These are phyloP conservation scores for Cryptosporidium viatorum DNA, from an alignment of 169 alveolate species.

Conservation along the genomic window DNA sequence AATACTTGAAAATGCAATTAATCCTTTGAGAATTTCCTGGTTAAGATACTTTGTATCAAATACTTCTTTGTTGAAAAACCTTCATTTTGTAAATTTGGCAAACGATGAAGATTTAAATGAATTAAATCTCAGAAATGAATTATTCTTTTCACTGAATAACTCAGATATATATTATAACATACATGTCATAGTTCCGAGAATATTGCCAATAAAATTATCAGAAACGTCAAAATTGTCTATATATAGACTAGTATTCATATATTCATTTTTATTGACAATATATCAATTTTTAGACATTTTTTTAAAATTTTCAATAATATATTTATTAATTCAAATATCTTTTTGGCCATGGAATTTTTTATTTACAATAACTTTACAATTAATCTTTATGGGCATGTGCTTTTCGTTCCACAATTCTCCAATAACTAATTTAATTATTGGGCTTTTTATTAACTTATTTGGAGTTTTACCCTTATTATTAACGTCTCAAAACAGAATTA, in stretches of 20 bases:
- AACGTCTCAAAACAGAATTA: constrained; percentile 54
- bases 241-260: constrained; percentile 1
- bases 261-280: constrained; percentile 6
- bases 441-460: constrained; percentile 30
- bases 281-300: constrained; percentile 34
- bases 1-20: constrained; percentile 1
- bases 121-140: constrained; percentile 16
- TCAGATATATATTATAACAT: neutral
- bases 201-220: constrained; percentile 9
- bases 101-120: constrained; percentile 35
- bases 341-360: constrained; percentile 74
- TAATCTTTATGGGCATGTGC: constrained; percentile 32
- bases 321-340: constrained; percentile 17
- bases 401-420: constrained; percentile 68
- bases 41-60: neutral
- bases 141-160: constrained; percentile 4
- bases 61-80: constrained; percentile 1
- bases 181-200: constrained; percentile 45
- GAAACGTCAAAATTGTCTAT: neutral
- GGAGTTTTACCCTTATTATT: constrained; percentile 45
- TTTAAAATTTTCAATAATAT: constrained; percentile 16
- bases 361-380: constrained; percentile 20
- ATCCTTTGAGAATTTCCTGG: constrained; percentile 42
- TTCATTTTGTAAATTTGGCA: constrained; percentile 18
- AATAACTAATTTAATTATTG: constrained; percentile 59